These are phyloP conservation scores for Ganoderma resinaceum DNA, from an alignment of 1,284 basidiomycete species.

Conservation along the genomic window DNA sequence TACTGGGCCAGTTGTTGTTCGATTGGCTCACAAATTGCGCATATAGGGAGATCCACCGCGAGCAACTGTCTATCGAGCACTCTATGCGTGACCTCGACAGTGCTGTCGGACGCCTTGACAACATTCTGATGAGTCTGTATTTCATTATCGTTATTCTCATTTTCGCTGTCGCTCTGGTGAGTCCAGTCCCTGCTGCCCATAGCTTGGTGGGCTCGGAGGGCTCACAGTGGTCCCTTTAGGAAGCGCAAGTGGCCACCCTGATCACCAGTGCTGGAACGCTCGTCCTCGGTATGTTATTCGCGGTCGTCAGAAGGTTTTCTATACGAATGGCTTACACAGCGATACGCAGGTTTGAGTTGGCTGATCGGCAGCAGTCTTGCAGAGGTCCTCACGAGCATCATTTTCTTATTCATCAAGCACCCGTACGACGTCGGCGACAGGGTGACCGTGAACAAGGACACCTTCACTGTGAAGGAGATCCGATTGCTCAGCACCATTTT, in stretches of 20 bases:
- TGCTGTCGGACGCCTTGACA: constrained; percentile 83
- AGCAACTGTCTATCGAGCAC: constrained; percentile 84
- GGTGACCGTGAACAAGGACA: constrained; percentile 59
- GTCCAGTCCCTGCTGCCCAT: constrained; percentile 21
- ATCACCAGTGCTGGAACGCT: constrained; percentile 85
- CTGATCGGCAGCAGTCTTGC: constrained; percentile 80
- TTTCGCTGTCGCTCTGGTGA: constrained; percentile 74
- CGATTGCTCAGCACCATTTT: constrained; percentile 83
- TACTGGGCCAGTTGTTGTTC: not conserved
- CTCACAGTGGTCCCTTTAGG: constrained; percentile 44
- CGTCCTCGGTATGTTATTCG: constrained; percentile 64
- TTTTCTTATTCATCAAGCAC: constrained; percentile 89
- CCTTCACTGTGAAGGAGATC: constrained; percentile 89
- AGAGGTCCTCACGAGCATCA: constrained; percentile 79
- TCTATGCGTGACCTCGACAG: constrained; percentile 93
- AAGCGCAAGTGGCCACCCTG: constrained; percentile 74
- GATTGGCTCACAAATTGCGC: not conserved
- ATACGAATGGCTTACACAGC: not conserved
- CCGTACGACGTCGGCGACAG: constrained; percentile 92
- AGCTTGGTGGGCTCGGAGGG: not conserved
- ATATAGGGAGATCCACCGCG: constrained; percentile 79
- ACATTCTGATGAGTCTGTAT: constrained; percentile 75
- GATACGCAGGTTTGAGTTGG: constrained; percentile 76
- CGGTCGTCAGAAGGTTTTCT: not conserved
- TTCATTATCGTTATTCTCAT: constrained; percentile 76